Evolutionary conservation across 441 rosid genomes (phyloP), one percentile per base, ranked within the genome.

Genomic region (Jatropha multifida): DNA sequence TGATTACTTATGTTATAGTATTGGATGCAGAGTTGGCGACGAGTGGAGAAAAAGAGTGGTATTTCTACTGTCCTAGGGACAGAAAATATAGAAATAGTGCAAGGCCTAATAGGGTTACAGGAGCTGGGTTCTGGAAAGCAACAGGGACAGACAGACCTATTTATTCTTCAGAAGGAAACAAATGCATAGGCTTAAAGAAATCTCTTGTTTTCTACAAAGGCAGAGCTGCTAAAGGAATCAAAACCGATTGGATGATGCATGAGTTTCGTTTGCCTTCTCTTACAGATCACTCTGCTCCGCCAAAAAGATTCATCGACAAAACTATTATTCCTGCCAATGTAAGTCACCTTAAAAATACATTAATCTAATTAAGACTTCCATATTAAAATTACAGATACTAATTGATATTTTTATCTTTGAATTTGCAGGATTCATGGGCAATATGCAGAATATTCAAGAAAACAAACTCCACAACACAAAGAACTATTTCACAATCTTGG

Each of bases 161-260:
- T 3, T 78, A 80, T 37, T 78, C 88, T 0, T 60, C 64, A 12
- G 73, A 78, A 52, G 80, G 82, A 3, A 85, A 81, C 37, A 77
- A 78, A 14, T 83, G 86, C 78, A 79, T 88, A 41, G 91, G 91
- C 66, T 85, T 88, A 75, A 88, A 88, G 81, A 88, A 88, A 75
- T 86, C 91, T 15, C 71, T 88, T 10, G 91, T 88, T 59, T 88
- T 86, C 80, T 84, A 88, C 74, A 69, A 82, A 1, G 89, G 91
- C 27, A 79, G 81, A 3, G 91, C 89, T 5, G 94, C 98, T 9
- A 92, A 88, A 82, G 98, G 98, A 63, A 83, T 87, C 80, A 94
- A 94, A 86, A 94, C 98, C 9, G 98, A 94, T 68, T 94, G 98
- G 98, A 94, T 94, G 98, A 94, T 94, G 98, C 98, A 94, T 51